A percentile compares a stretch with the other conserved stretches of the same genome.
Conservation (phyloP, 164 flowering plant genomes). For the Nymphaea thermarum region DNA sequence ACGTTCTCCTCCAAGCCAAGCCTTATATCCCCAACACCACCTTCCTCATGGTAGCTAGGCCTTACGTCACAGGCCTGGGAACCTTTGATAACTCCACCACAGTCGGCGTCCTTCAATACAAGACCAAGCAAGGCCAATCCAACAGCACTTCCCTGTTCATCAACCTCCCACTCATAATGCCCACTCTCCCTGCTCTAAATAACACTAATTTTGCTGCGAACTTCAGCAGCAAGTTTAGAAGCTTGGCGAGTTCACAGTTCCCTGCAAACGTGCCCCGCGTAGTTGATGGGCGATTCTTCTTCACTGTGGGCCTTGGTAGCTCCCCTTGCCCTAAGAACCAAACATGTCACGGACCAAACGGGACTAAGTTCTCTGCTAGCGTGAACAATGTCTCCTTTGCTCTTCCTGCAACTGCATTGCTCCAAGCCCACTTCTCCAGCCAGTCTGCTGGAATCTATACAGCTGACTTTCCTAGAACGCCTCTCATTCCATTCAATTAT, state of each 20-base stretch:
- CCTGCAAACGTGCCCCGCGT: slow-evolving; percentile 48
- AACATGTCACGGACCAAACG: slow-evolving; percentile 61
- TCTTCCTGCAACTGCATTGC: slow-evolving; percentile 35
- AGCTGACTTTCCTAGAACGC: slow-evolving; percentile 47
- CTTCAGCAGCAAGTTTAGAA: slow-evolving; percentile 28
- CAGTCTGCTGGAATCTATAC: slow-evolving; percentile 41
- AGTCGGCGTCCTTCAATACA: slow-evolving; percentile 37
- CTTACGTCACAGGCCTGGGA: slow-evolving; percentile 46
- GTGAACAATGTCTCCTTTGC: slow-evolving; percentile 49
- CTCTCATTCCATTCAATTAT: slow-evolving; percentile 41
- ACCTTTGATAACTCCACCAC: slow-evolving; percentile 58
- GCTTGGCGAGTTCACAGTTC: slow-evolving; percentile 32
- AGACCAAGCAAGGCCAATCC: background rate
- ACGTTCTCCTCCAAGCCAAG: slow-evolving; percentile 55
- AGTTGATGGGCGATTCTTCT: slow-evolving; percentile 37
- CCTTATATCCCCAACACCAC: slow-evolving; percentile 26
- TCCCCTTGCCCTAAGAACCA: slow-evolving; percentile 34
- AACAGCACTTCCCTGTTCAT: slow-evolving; percentile 3
- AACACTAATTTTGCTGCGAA: slow-evolving; percentile 32
- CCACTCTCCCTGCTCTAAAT: slow-evolving; percentile 38
- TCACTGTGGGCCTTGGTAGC: slow-evolving; percentile 53
- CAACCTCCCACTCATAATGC: slow-evolving; percentile 23
- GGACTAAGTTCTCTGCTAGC: slow-evolving; percentile 35
- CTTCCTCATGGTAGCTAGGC: slow-evolving; percentile 50
- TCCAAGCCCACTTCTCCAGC: slow-evolving; percentile 40